phyloP scores from a whole-genome alignment of 2,329 filamentous ascomycete genomes.

The Dothiorella sarmentorum region DNA sequence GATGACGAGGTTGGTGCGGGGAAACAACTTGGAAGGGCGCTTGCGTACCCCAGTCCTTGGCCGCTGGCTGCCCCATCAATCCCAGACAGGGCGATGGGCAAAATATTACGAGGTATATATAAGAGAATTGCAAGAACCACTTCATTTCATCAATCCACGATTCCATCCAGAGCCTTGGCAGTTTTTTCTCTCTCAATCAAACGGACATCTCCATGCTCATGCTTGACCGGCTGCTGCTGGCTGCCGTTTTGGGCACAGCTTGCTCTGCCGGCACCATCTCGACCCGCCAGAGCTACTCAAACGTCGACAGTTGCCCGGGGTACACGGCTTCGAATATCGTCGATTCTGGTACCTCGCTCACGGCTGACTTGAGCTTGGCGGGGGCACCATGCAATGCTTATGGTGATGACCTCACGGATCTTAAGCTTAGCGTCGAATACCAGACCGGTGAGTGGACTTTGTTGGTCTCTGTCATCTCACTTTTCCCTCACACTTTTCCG shows the following conservation, averaged over 20 bases:
- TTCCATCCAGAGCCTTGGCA: background rate
- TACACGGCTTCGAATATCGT: conserved; percentile 63
- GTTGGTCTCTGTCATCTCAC: background rate
- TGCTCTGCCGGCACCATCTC: conserved; percentile 6
- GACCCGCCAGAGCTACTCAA: background rate
- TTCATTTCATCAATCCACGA: background rate
- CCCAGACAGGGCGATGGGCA: background rate
- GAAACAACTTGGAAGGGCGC: background rate
- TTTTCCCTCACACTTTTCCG: background rate
- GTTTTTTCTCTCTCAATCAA: too few relatives aligned
- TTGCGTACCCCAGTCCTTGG: background rate
- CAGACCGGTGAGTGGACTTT: conserved; percentile 50
- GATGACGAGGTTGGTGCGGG: conserved; percentile 11
- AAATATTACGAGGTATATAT: conserved; percentile 1
- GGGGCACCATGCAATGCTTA: conserved; percentile 62
- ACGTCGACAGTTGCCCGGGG: conserved; percentile 55
- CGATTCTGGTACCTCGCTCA: conserved; percentile 54
- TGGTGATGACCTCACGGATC: conserved; percentile 54
- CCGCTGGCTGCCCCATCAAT: background rate
- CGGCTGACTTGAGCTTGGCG: conserved; percentile 66
- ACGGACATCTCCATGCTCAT: background rate
- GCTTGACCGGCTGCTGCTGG: background rate
- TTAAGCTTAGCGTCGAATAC: conserved; percentile 60
- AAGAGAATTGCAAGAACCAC: conserved; percentile 4
- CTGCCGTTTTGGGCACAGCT: background rate